phyloP scores from a whole-genome alignment of 2,329 filamentous ascomycete genomes.

The Onygenales sp. region DNA sequence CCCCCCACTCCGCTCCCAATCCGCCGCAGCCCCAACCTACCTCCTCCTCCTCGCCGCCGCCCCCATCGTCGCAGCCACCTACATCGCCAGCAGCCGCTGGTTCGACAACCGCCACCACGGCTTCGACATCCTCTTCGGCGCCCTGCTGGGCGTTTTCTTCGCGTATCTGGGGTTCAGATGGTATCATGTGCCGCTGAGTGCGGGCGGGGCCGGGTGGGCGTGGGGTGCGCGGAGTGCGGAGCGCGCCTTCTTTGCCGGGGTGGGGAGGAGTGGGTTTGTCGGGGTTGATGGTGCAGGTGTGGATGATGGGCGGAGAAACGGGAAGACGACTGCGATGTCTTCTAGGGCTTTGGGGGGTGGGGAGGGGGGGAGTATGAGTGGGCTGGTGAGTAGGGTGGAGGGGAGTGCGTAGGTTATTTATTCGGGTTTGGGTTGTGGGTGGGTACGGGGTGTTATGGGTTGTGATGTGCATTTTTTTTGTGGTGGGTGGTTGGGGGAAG shows the following conservation, averaged over 20 bases:
- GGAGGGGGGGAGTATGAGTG: neutral
- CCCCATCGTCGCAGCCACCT: constrained; percentile 66
- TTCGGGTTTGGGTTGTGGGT: neutral
- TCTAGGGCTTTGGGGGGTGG: neutral
- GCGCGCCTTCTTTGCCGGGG: constrained; percentile 51
- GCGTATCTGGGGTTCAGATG: constrained; percentile 70
- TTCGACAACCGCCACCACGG: constrained; percentile 83
- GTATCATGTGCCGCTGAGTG: constrained; percentile 71
- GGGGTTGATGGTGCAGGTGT: constrained; percentile 4
- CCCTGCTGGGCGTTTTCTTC: constrained; percentile 61
- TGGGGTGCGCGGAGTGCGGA: constrained; percentile 70
- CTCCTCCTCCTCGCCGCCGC: constrained; percentile 60
- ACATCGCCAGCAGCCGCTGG: constrained; percentile 77
- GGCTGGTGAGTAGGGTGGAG: neutral
- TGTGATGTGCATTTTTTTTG: neutral
- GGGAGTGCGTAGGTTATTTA: neutral
- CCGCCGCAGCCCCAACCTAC: constrained; percentile 74
- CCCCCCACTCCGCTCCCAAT: constrained; percentile 57
- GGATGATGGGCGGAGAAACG: neutral
- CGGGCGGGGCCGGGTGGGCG: constrained; percentile 70
- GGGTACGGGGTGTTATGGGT: neutral
- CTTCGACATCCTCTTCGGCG: constrained; percentile 88
- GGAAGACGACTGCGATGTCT: constrained; percentile 19
- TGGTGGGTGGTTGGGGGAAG: neutral
- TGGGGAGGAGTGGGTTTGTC: constrained; percentile 24